Evolutionary conservation across 75 land plant species (phyloP).

Genomic region (Chamaecyparis obtusa): DNA sequence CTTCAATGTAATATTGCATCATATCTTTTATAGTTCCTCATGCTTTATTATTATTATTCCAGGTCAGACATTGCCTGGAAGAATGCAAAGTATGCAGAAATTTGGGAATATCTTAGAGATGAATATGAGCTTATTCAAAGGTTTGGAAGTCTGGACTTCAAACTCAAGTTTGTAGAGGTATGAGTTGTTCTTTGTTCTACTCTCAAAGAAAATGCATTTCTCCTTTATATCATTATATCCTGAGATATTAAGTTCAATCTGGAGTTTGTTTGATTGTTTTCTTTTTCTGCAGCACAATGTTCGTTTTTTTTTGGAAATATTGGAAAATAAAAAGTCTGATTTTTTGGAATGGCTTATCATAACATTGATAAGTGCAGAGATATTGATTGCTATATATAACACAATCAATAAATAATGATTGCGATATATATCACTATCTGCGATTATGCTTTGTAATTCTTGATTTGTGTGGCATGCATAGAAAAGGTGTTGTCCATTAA

Average conservation of each 20-base stretch:
- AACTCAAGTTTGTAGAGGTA: slow-evolving; percentile 87
- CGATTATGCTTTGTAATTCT: neutral
- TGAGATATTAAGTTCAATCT: neutral
- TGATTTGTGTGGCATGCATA: neutral
- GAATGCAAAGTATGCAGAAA: slow-evolving; percentile 83
- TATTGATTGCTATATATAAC: slow-evolving; percentile 60
- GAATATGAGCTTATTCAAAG: slow-evolving; percentile 79
- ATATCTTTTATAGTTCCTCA: neutral
- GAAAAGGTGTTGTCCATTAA: neutral
- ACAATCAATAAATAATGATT: slow-evolving; percentile 35
- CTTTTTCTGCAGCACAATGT: slow-evolving; percentile 74
- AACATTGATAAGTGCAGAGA: slow-evolving; percentile 61
- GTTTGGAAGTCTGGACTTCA: slow-evolving; percentile 80
- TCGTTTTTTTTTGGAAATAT: slow-evolving; percentile 69
- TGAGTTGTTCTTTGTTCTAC: neutral
- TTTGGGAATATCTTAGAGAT: slow-evolving; percentile 78
- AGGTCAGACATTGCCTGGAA: slow-evolving; percentile 95
- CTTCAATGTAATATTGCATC: neutral
- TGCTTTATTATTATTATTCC: slow-evolving; percentile 10
- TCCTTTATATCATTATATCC: neutral
- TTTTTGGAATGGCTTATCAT: slow-evolving; percentile 83
- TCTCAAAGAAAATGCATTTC: slow-evolving; percentile 16
- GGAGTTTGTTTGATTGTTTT: neutral
- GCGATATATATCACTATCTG: neutral
- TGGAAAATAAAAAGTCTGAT: slow-evolving; percentile 76